These are phyloP conservation scores for Alnus glutinosa DNA, from an alignment of 306 rosid species.

Conservation along the genomic window DNA sequence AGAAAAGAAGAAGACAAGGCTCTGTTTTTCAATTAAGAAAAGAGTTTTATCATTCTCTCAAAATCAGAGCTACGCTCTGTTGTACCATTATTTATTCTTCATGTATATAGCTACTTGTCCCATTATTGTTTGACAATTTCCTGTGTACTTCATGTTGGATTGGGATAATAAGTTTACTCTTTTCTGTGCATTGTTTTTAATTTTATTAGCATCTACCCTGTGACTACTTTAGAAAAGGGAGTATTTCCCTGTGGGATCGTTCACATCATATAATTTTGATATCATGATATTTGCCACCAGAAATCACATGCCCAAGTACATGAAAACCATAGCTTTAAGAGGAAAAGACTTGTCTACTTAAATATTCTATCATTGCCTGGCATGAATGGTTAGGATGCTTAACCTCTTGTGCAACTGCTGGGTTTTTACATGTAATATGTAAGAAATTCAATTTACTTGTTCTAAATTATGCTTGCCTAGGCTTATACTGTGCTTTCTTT, in stretches of 20 bases:
- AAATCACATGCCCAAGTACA: background rate
- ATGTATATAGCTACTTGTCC: no score
- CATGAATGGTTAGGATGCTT: background rate
- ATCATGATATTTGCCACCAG: background rate
- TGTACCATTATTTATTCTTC: no score
- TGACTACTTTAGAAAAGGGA: background rate
- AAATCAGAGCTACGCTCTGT: no score
- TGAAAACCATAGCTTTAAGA: no score
- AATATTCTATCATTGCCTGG: background rate
- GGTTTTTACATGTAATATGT: background rate
- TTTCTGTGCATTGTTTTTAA: background rate
- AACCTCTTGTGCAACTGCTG: background rate
- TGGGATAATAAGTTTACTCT: background rate
- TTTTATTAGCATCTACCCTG: background rate
- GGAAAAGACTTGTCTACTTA: background rate
- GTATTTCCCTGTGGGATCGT: background rate
- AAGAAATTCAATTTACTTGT: background rate
- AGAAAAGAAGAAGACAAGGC: no score
- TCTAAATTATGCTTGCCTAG: background rate
- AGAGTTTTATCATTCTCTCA: no score
- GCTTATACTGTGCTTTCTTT: background rate
- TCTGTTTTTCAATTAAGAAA: no score
- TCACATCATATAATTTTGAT: background rate
- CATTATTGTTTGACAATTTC: background rate
- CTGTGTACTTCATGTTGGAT: background rate